Conservation (phyloP, 2,329 filamentous ascomycete species). For the Sporothrix schenckii region DNA sequence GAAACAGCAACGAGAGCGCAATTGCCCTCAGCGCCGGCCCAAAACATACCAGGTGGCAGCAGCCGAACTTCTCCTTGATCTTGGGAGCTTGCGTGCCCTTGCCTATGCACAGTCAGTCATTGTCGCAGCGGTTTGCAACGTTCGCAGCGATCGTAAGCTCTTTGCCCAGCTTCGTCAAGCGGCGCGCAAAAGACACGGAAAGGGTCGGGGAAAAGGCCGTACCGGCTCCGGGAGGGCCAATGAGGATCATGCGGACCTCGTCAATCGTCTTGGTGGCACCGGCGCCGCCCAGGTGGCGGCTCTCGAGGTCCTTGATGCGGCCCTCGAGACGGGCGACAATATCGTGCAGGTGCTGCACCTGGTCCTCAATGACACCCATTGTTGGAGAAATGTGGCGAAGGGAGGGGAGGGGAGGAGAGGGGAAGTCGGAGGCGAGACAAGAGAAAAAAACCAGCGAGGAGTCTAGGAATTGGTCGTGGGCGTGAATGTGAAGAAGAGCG, state of each 20-base stretch:
- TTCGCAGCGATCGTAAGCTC: constrained; percentile 35
- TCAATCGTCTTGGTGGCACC: constrained; percentile 54
- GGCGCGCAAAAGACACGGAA: neutral
- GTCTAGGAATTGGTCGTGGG: neutral
- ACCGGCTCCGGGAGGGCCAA: constrained; percentile 97
- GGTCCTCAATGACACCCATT: constrained; percentile 89
- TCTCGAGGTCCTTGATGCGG: constrained; percentile 83
- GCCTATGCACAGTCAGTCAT: constrained; percentile 57
- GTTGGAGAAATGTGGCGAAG: constrained; percentile 6
- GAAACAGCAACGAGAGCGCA: constrained; percentile 19
- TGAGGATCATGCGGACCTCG: constrained; percentile 92
- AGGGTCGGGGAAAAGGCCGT: constrained; percentile 47
- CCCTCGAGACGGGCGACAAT: constrained; percentile 81
- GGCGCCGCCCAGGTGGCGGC: constrained; percentile 63
- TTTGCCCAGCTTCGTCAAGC: constrained; percentile 23
- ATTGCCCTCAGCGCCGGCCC: constrained; percentile 43
- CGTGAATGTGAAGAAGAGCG: neutral
- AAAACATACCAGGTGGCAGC: constrained; percentile 84
- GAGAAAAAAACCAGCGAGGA: constrained; percentile 4
- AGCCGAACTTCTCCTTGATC: constrained; percentile 97
- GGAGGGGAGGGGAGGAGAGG: neutral
- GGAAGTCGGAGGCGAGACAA: constrained; percentile 20
- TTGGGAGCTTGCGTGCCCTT: constrained; percentile 98
- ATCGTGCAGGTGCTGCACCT: constrained; percentile 82
- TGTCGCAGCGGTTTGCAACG: constrained; percentile 35